Conservation (phyloP, 2,329 filamentous ascomycete species). For the Pestalotiopsis fici region DNA sequence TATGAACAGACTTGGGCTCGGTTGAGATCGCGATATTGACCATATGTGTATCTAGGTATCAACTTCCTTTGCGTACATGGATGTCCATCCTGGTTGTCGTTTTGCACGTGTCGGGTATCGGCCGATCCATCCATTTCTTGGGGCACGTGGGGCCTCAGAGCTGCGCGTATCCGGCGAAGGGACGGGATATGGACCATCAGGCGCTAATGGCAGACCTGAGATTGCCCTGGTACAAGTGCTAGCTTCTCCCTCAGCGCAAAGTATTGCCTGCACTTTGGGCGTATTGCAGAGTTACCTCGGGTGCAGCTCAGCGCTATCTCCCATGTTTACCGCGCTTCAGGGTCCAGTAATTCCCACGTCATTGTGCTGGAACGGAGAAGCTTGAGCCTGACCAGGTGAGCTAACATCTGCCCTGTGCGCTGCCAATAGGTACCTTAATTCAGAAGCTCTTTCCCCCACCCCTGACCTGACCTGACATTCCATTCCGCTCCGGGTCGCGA, state of each 20-base stretch:
- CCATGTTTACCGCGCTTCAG: neutral
- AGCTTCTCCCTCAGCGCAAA: neutral
- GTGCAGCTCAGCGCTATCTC: neutral
- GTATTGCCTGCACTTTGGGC: neutral
- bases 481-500: neutral
- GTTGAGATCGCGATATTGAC: too few relatives aligned
- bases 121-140: neutral
- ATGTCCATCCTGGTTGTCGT: neutral
- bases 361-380: conserved; percentile 2
- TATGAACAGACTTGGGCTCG: too few relatives aligned
- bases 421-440: neutral
- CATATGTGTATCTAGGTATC: too few relatives aligned
- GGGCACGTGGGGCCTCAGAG: neutral
- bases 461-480: neutral
- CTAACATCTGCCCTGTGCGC: neutral
- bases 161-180: neutral
- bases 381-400: neutral
- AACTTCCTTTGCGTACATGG: too few relatives aligned
- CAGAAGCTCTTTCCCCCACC: neutral
- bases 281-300: neutral
- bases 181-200: neutral
- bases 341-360: conserved; percentile 5
- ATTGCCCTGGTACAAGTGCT: neutral
- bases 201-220: neutral
- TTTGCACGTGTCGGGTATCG: neutral